Conservation (phyloP, 352 stramenopile genomes). For the Pythium biforme region DNA sequence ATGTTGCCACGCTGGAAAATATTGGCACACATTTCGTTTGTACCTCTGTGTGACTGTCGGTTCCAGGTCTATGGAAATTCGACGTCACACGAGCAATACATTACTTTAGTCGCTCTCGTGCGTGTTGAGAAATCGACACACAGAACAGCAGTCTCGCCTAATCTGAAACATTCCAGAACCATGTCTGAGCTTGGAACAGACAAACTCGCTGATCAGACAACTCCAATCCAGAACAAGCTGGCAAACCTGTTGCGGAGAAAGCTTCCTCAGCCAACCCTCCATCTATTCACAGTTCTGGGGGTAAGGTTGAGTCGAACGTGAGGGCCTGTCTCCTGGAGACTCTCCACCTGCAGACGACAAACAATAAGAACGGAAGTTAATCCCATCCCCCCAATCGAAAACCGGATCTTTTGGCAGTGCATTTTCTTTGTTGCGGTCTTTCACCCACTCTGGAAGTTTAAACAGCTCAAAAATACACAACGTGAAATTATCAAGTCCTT, state of each 20-base stretch:
- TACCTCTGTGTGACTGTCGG: too few relatives aligned
- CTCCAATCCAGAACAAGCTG: not conserved
- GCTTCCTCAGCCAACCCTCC: too few relatives aligned
- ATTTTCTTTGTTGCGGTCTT: not conserved
- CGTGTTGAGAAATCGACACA: not conserved
- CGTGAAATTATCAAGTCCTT: not conserved
- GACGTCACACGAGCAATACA: too few relatives aligned
- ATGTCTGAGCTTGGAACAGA: not conserved
- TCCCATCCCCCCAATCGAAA: not conserved
- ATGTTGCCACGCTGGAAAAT: too few relatives aligned
- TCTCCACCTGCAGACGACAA: slow-evolving; percentile 8
- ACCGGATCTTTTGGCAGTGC: not conserved
- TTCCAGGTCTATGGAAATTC: too few relatives aligned
- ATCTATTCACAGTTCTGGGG: not conserved
- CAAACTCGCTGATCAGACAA: not conserved
- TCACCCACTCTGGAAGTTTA: not conserved
- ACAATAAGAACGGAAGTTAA: not conserved
- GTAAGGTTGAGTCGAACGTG: not conserved
- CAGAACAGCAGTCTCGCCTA: not conserved
- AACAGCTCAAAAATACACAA: not conserved
- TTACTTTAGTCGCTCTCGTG: not conserved
- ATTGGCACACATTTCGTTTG: too few relatives aligned
- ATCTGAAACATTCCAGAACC: not conserved
- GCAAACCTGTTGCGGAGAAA: not conserved
- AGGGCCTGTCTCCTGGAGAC: not conserved